Percentiles rank a stretch among this genome's conserved stretches.
phyloP scores from a whole-genome alignment of 2,329 filamentous ascomycete species.

The Graphilbum fragrans region DNA sequence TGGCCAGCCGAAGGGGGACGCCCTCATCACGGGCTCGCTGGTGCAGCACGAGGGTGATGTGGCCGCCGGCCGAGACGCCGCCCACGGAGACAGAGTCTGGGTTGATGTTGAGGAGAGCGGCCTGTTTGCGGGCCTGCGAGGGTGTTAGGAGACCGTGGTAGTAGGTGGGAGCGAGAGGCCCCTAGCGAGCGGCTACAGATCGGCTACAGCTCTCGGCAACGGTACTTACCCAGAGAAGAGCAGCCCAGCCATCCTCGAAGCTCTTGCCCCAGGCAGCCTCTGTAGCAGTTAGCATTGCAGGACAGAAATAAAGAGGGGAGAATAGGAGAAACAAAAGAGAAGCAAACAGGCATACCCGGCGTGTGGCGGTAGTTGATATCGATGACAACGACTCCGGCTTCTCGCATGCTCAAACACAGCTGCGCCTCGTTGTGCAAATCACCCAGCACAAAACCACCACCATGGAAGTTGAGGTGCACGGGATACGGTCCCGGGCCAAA shows the following conservation, averaged over 20 bases:
- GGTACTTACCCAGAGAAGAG: slow-evolving; percentile 21
- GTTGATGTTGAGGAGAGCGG: slow-evolving; percentile 19
- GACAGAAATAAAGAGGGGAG: not conserved
- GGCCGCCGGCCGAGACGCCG: slow-evolving; percentile 32
- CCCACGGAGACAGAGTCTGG: slow-evolving; percentile 22
- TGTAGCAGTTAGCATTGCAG: slow-evolving; percentile 10
- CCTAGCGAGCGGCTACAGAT: not conserved
- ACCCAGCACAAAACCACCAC: slow-evolving; percentile 25
- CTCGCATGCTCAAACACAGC: slow-evolving; percentile 23
- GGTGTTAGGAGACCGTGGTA: not conserved
- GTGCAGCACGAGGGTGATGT: slow-evolving; percentile 22
- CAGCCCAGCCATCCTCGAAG: slow-evolving; percentile 24
- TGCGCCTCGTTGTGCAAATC: slow-evolving; percentile 19
- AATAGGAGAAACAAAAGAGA: not conserved
- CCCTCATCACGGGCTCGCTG: slow-evolving; percentile 23
- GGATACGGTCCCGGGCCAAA: slow-evolving; percentile 6
- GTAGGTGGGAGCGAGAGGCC: not conserved
- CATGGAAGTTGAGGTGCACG: slow-evolving; percentile 12
- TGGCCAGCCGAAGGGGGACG: slow-evolving; percentile 21
- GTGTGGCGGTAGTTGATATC: slow-evolving; percentile 28
- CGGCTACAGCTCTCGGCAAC: not conserved
- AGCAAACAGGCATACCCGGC: slow-evolving; percentile 19
- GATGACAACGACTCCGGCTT: slow-evolving; percentile 23
- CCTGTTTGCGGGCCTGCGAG: slow-evolving; percentile 14
- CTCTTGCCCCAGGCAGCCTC: slow-evolving; percentile 21